Base-by-base conservation (phyloP, 495 filamentous ascomycete genomes). In the Trichoderma parareesei region DNA sequence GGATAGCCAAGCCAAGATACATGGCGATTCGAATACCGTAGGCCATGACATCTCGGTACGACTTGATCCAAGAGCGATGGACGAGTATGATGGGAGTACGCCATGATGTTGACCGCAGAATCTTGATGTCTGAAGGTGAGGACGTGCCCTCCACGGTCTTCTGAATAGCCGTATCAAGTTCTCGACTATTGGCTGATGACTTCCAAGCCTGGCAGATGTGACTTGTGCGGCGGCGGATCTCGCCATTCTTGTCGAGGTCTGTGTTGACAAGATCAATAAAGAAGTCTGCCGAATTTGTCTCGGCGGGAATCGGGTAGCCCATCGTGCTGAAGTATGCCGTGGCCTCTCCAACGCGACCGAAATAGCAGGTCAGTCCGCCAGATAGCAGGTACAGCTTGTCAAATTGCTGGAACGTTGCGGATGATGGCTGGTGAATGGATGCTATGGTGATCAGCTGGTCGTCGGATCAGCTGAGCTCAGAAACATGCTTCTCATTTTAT, bases 1-100 rank as follows among this genome's bases (percentile, higher is more conserved):
- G 88, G 67, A 94, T 86, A 0, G 90, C 89, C 40, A 67, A 62
- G 20, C 88, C 89, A 57, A 87, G 79, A 72, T 94, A 93, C 90
- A 94, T 94, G 10, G 84, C 87, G 35, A 93, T 80, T 0, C 90
- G 80, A 66, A 94, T 90, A 0, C 90, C 90, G 69, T 93, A 94
- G 0, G 86, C 90, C 14, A 93, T 81, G 13, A 93, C 83, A 72
- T 94, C 90, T 1, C 90, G 84, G 71, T 92, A 90, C 63, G 81
- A 85, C 75, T 94, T 94, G 73, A 94, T 85, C 66, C 87, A 91
- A 33, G 82, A 82, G 10, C 90, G 84, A 72, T 91, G 86, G 10
- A 93, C 76, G 1, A 94, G 72, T 38, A 72, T 75, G 65, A 73
- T 14, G 10, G 69, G 61, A 20, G 71, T 40, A 13, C 68, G 8